Base-by-base conservation (phyloP, 768 basidiomycete species). In the Hydnum rufescens region DNA sequence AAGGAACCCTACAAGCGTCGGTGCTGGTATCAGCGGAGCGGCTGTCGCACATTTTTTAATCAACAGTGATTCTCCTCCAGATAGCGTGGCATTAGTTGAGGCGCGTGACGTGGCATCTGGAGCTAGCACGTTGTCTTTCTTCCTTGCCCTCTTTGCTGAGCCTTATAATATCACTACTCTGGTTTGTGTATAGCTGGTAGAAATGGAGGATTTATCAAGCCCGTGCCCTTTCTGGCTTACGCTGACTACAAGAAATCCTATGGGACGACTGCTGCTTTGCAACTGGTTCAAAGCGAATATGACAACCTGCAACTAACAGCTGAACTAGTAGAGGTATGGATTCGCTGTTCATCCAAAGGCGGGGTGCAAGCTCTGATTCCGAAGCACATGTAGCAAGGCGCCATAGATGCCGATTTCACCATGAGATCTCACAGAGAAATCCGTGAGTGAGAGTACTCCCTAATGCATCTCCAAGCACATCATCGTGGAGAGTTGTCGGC, bases 201-300 rank as follows among this genome's bases (percentile, higher is more conserved):
- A 25, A 47, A 47, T 47, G 44, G 44, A 16, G 44, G 44, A 13
- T 47, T 47, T 28, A 28, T 47, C 13, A 47, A 47, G 26, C 44
- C 44, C 8, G 44, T 47, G 13, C 44, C 44, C 26, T 47, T 47
- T 25, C 8, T 8, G 25, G 25, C 44, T 8, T 47, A 47, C 26
- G 16, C 44, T 28, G 26, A 28, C 16, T 47, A 47, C 44, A 47
- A 47, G 25, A 25, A 13, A 8, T 8, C 8, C 13, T 47, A 13
- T 47, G 44, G 44, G 13, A 47, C 44, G 1, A 25, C 13, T 13
- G 16, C 8, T 8, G 44, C 44, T 13, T 25, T 47, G 13, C 8
- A 47, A 26, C 44, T 47, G 13, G 25, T 47, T 8, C 13, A 47
- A 47, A 47, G 44, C 44, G 44, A 47, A 26, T 47, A 47, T 47